Conservation (phyloP, 2,329 filamentous ascomycete species). For the Beauveria brongniartii region DNA sequence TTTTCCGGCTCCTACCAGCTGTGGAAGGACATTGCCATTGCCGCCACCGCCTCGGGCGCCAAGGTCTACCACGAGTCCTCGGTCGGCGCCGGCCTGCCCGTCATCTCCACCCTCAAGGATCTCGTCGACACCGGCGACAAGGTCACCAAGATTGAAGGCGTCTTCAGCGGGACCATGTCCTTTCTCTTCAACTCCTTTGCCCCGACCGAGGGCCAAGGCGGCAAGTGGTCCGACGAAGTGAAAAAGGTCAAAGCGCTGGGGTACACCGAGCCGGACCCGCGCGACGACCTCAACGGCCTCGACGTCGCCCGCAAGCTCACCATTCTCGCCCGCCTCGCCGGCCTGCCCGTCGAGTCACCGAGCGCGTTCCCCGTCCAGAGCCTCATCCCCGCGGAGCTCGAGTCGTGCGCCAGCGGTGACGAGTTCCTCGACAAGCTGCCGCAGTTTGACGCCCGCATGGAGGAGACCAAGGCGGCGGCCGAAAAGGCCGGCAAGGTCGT, state of each 20-base stretch:
- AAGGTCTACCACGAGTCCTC: constrained; percentile 93
- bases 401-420: constrained; percentile 65
- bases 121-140: constrained; percentile 90
- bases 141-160: constrained; percentile 87
- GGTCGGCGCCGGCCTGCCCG: constrained; percentile 85
- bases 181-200: constrained; percentile 98
- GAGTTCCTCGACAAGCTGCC: constrained; percentile 79
- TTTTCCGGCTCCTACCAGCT: constrained; percentile 76
- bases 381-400: constrained; percentile 81
- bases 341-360: constrained; percentile 72
- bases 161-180: constrained; percentile 96
- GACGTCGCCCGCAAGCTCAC: constrained; percentile 95
- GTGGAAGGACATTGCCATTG: constrained; percentile 80
- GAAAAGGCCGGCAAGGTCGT: constrained; percentile 85
- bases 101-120: constrained; percentile 89
- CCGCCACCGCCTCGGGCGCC: constrained; percentile 62
- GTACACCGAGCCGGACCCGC: constrained; percentile 83
- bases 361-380: constrained; percentile 90
- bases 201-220: constrained; percentile 63
- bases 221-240: constrained; percentile 86
- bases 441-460: constrained; percentile 84
- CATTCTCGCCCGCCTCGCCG: constrained; percentile 80
- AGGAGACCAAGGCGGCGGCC: constrained; percentile 75
- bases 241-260: constrained; percentile 86
- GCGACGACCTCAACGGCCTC: constrained; percentile 79